Evolutionary conservation across 768 basidiomycete genomes (phyloP).

Genomic region (Mycena haematopus): DNA sequence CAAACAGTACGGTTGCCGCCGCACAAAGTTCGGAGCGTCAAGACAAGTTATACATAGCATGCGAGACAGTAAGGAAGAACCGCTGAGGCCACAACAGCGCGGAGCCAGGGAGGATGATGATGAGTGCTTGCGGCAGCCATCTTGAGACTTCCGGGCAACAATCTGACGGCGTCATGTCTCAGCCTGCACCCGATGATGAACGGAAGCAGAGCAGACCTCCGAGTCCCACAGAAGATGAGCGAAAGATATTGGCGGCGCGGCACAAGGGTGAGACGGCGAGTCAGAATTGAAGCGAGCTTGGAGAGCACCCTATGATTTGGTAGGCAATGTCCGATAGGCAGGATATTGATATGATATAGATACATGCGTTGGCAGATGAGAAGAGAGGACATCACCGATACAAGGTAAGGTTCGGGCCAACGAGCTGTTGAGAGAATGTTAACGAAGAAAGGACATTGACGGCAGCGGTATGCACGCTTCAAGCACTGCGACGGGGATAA

Average conservation of each 20-base stretch:
- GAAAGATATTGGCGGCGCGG: slow-evolving; percentile 8
- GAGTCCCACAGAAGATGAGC: background rate
- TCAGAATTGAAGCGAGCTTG: background rate
- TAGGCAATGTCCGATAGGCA: slow-evolving; percentile 3
- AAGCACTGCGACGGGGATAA: slow-evolving; percentile 5
- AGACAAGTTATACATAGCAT: background rate
- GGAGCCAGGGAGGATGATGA: background rate
- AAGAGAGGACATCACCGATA: slow-evolving; percentile 5
- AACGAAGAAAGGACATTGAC: slow-evolving; percentile 13
- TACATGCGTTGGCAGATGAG: slow-evolving; percentile 3
- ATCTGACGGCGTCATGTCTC: slow-evolving; percentile 2
- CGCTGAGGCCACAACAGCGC: background rate
- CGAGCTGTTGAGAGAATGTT: background rate
- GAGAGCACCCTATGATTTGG: background rate
- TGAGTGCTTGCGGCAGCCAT: no score
- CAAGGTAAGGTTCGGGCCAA: slow-evolving; percentile 16
- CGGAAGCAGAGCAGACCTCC: background rate
- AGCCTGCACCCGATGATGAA: slow-evolving; percentile 7
- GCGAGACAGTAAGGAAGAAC: background rate
- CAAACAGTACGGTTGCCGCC: background rate
- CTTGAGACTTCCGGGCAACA: slow-evolving; percentile 15
- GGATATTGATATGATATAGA: slow-evolving; percentile 14
- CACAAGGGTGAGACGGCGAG: slow-evolving; percentile 6
- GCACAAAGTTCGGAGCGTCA: slow-evolving; percentile 1
- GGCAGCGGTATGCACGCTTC: slow-evolving; percentile 14